A percentile compares a stretch with the other conserved stretches of the same genome.
Evolutionary conservation across 148 eudicot species (phyloP).

Genomic region (Chenopodium berlandieri): DNA sequence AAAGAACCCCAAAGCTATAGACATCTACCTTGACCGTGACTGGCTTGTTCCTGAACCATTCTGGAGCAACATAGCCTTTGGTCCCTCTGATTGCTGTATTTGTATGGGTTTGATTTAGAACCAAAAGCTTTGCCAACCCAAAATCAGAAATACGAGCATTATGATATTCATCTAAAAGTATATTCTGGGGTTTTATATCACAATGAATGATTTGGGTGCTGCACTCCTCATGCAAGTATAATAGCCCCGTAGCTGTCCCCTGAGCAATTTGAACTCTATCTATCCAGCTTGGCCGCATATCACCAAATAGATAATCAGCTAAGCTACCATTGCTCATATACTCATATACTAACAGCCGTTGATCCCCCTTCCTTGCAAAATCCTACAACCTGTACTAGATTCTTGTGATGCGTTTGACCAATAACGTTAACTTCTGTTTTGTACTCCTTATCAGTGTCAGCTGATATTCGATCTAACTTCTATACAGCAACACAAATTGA

Average conservation of each 20-base stretch:
- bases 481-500: slow-evolving; percentile 11
- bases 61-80: slow-evolving; percentile 71
- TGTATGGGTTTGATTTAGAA: slow-evolving; percentile 45
- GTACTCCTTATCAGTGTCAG: slow-evolving; percentile 51
- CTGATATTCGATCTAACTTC: slow-evolving; percentile 13
- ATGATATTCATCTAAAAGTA: slow-evolving; percentile 49
- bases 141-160: slow-evolving; percentile 63
- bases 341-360: slow-evolving; percentile 42
- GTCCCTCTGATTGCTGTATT: slow-evolving; percentile 53
- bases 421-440: slow-evolving; percentile 42
- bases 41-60: slow-evolving; percentile 59
- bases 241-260: slow-evolving; percentile 44
- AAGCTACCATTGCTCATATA: slow-evolving; percentile 49
- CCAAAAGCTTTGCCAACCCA: slow-evolving; percentile 58
- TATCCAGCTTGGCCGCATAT: slow-evolving; percentile 39
- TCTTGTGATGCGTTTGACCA: slow-evolving; percentile 45
- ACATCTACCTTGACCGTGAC: slow-evolving; percentile 50
- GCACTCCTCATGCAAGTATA: slow-evolving; percentile 57
- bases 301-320: slow-evolving; percentile 39
- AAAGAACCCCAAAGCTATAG: slow-evolving; percentile 40
- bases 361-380: slow-evolving; percentile 46
- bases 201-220: slow-evolving; percentile 62
- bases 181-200: slow-evolving; percentile 61
- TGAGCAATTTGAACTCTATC: slow-evolving; percentile 29
- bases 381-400: slow-evolving; percentile 45